Conservation (phyloP, 768 basidiomycete genomes). For the Baorangia bicolor region DNA sequence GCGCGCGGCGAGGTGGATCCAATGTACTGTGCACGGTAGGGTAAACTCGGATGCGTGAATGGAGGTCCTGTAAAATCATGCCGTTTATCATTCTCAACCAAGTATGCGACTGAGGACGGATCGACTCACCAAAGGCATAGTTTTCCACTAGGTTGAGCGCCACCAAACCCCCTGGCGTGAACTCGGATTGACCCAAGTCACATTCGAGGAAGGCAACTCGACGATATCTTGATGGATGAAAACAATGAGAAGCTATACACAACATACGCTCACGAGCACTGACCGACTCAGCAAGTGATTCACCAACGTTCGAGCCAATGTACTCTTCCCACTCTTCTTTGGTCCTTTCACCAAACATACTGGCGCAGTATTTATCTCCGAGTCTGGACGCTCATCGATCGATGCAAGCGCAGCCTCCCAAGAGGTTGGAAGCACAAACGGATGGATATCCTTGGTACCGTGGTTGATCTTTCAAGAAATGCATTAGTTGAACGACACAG, state of each 20-base stretch:
- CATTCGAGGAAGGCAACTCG: conserved; percentile 91
- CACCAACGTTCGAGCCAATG: conserved; percentile 70
- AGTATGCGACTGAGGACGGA: background rate
- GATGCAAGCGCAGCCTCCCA: conserved; percentile 34
- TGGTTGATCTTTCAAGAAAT: conserved; percentile 22
- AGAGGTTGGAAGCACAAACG: conserved; percentile 36
- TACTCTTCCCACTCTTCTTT: conserved; percentile 89
- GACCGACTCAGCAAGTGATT: conserved; percentile 67
- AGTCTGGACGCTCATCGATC: background rate
- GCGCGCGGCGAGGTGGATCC: conserved; percentile 77
- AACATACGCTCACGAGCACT: background rate
- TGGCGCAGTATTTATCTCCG: conserved; percentile 24
- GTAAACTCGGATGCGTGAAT: conserved; percentile 77
- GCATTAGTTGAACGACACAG: conserved; percentile 13
- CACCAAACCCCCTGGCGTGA: conserved; percentile 84
- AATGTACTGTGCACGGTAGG: conserved; percentile 75
- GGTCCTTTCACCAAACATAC: conserved; percentile 78
- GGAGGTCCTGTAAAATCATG: conserved; percentile 61
- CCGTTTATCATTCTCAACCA: background rate
- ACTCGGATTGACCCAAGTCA: conserved; percentile 93
- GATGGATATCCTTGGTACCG: conserved; percentile 31
- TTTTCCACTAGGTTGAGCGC: conserved; percentile 69
- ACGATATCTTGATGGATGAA: conserved; percentile 49
- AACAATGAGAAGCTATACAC: background rate
- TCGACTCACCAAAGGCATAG: conserved; percentile 64